A percentile compares a stretch with the other conserved stretches of the same genome.
Conservation (phyloP, 352 stramenopile genomes). For the Phytophthora melonis region DNA sequence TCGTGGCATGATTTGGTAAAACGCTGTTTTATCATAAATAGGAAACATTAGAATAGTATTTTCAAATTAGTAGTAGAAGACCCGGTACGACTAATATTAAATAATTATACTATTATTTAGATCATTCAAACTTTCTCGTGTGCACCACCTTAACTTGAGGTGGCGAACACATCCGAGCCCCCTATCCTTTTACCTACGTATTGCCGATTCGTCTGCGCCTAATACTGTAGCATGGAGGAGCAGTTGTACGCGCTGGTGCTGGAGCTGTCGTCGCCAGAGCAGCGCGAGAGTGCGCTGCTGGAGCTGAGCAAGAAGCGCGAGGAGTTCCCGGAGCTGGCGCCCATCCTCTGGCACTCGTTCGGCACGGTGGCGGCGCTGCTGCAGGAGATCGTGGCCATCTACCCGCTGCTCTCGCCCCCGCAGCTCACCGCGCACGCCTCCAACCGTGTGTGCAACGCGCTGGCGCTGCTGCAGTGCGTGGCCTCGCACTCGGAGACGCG, state of each 20-base stretch:
- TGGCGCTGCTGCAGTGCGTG: slow-evolving; percentile 98
- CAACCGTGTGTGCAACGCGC: slow-evolving; percentile 98
- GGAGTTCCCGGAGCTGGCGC: slow-evolving; percentile 97
- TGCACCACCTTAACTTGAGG: too few species aligned
- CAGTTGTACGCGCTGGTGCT: slow-evolving; percentile 93
- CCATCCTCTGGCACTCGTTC: slow-evolving; percentile 98
- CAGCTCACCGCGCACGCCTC: slow-evolving; percentile 97
- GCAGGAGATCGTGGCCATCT: slow-evolving; percentile 99
- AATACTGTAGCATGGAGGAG: slow-evolving; percentile 52
- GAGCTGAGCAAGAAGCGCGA: slow-evolving; percentile 99
- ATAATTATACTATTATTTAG: too few species aligned
- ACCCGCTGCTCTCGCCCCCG: slow-evolving; percentile 96
- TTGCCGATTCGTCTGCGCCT: background rate
- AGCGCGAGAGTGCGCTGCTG: slow-evolving; percentile 96
- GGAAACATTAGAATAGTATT: too few species aligned
- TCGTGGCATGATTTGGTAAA: too few species aligned
- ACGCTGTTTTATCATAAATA: too few species aligned
- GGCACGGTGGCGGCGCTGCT: slow-evolving; percentile 97
- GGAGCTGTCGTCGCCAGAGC: slow-evolving; percentile 94
- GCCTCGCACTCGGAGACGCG: slow-evolving; percentile 97
- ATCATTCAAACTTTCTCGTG: too few species aligned
- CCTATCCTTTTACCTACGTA: background rate
- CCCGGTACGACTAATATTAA: too few species aligned
- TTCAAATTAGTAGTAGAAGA: too few species aligned
- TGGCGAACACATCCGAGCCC: slow-evolving; percentile 2